These are phyloP conservation scores for Metschnikowia peoriensis DNA, from an alignment of 805 yeast species.

Conservation along the genomic window DNA sequence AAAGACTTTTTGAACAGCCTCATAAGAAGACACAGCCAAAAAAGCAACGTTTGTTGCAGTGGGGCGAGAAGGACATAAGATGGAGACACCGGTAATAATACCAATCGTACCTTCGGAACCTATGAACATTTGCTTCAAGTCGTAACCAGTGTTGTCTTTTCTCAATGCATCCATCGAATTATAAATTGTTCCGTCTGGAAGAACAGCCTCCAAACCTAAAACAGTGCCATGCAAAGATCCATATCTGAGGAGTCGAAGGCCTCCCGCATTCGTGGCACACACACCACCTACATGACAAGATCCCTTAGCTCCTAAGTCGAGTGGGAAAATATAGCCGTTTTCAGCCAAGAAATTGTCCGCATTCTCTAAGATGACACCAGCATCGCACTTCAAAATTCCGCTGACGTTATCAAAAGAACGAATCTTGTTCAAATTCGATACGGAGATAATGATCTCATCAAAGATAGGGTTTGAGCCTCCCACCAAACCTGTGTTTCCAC, in stretches of 20 bases:
- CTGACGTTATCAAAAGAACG: conserved; percentile 78
- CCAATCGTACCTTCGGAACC: conserved; percentile 95
- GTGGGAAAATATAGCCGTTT: conserved; percentile 85
- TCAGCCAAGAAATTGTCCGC: conserved; percentile 80
- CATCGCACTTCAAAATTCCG: conserved; percentile 85
- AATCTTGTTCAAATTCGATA: conserved; percentile 69
- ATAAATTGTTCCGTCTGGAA: conserved; percentile 82
- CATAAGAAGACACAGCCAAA: conserved; percentile 76
- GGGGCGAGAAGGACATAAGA: conserved; percentile 87
- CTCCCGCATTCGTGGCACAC: conserved; percentile 96
- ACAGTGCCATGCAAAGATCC: conserved; percentile 93
- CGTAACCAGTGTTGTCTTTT: conserved; percentile 95
- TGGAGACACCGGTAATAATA: conserved; percentile 83
- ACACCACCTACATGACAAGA: conserved; percentile 95
- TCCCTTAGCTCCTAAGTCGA: conserved; percentile 95
- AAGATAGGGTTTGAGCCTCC: conserved; percentile 93
- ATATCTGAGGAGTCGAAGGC: conserved; percentile 79
- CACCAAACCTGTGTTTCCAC: conserved; percentile 95
- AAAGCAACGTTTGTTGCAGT: conserved; percentile 84
- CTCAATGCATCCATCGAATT: conserved; percentile 81
- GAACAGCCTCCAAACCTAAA: conserved; percentile 87
- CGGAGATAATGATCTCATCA: conserved; percentile 79
- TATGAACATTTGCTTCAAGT: conserved; percentile 85
- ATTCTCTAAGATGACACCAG: conserved; percentile 83
- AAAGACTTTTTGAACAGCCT: conserved; percentile 80